phyloP scores from a whole-genome alignment of 306 rosid genomes.

The Sicyos baderoa region DNA sequence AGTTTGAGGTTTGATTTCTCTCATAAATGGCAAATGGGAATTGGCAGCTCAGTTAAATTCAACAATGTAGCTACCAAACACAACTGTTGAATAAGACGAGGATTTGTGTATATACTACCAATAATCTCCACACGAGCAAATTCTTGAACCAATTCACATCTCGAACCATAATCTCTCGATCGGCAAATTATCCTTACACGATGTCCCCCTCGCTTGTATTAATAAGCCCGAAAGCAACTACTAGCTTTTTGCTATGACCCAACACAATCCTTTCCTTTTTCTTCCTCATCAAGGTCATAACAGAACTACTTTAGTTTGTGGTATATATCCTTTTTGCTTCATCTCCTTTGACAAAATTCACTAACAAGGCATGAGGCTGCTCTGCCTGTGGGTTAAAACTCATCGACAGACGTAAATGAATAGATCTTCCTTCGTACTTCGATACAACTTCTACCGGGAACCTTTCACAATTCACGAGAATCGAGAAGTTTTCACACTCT shows the following conservation, averaged over 20 bases:
- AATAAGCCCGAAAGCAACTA: slow-evolving; percentile 86
- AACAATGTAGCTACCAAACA: too few species aligned
- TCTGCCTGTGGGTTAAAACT: slow-evolving; percentile 59
- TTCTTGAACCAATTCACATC: slow-evolving; percentile 85
- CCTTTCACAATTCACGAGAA: slow-evolving; percentile 48
- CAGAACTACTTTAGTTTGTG: slow-evolving; percentile 55
- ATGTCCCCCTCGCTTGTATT: slow-evolving; percentile 57
- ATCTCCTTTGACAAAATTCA: slow-evolving; percentile 53
- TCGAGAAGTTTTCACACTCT: slow-evolving; percentile 59
- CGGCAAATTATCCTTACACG: slow-evolving; percentile 62
- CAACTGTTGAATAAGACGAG: background rate
- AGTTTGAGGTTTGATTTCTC: too few species aligned
- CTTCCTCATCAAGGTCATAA: slow-evolving; percentile 74
- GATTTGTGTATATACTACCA: slow-evolving; percentile 39
- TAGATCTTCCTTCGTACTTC: slow-evolving; percentile 66
- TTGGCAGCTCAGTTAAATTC: too few species aligned
- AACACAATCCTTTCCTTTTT: slow-evolving; percentile 68
- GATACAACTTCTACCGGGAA: slow-evolving; percentile 81
- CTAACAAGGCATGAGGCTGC: slow-evolving; percentile 55
- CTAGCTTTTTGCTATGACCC: slow-evolving; percentile 89
- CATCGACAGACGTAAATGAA: slow-evolving; percentile 57
- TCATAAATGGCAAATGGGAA: too few species aligned
- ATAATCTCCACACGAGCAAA: slow-evolving; percentile 88
- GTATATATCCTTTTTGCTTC: slow-evolving; percentile 65
- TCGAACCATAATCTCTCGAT: slow-evolving; percentile 82